Evolutionary conservation across 176 grass and related monocot genomes (phyloP).

Genomic region (Carex littledalei): DNA sequence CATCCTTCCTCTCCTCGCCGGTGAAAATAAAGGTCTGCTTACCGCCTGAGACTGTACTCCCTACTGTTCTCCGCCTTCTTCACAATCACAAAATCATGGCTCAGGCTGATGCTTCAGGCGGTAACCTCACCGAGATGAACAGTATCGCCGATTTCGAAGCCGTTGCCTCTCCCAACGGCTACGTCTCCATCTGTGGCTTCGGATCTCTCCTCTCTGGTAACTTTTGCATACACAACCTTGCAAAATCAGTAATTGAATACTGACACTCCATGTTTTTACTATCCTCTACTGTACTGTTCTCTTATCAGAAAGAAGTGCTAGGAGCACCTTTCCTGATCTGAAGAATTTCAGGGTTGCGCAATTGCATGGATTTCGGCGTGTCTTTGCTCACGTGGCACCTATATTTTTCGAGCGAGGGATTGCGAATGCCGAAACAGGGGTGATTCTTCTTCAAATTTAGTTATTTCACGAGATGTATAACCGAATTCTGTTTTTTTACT

Average conservation of each 20-base stretch:
- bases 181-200: conserved; percentile 70
- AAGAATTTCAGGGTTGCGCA: conserved; percentile 61
- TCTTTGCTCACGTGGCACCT: conserved; percentile 75
- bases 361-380: conserved; percentile 70
- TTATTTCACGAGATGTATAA: conserved; percentile 4
- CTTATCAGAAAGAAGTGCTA: conserved; percentile 62
- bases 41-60: no score
- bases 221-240: no score
- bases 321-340: conserved; percentile 91
- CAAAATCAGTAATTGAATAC: no score
- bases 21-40: no score
- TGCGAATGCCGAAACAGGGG: conserved; percentile 47
- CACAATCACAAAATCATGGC: not conserved
- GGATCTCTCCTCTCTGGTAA: conserved; percentile 92
- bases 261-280: no score
- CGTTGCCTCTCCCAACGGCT: conserved; percentile 33
- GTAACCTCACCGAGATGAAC: conserved; percentile 30
- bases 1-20: not conserved
- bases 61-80: not conserved
- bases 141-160: conserved; percentile 37
- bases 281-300: not conserved
- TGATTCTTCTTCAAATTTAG: not conserved
- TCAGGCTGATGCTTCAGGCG: not conserved
- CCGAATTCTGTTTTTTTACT: conserved; percentile 4
- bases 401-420: conserved; percentile 94